These are phyloP conservation scores for Saccharomycopsis sp. DNA, from an alignment of 805 yeast genomes.

Conservation along the genomic window DNA sequence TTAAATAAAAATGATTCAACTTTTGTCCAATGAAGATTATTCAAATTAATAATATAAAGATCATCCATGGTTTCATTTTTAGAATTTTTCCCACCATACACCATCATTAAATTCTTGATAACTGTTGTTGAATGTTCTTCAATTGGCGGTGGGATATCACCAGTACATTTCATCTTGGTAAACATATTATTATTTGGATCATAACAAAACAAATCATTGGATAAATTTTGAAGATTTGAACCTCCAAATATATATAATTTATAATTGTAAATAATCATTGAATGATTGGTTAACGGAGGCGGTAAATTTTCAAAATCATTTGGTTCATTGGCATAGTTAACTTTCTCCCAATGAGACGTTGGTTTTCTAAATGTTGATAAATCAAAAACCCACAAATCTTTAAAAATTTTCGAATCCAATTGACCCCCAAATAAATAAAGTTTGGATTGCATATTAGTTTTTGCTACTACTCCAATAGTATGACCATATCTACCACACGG, in stretches of 20 bases:
- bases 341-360: conserved; percentile 72
- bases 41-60: conserved; percentile 67
- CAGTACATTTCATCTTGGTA: conserved; percentile 49
- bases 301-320: conserved; percentile 33
- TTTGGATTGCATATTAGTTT: conserved; percentile 43
- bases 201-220: conserved; percentile 70
- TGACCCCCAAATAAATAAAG: conserved; percentile 93
- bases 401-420: conserved; percentile 69
- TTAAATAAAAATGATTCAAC: conserved; percentile 33
- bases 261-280: conserved; percentile 72
- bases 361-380: conserved; percentile 77
- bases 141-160: conserved; percentile 60
- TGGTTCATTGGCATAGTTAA: conserved; percentile 35
- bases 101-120: conserved; percentile 66
- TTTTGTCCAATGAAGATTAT: conserved; percentile 58
- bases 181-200: conserved; percentile 63
- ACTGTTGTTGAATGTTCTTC: conserved; percentile 87
- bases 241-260: conserved; percentile 90
- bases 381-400: conserved; percentile 81
- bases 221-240: conserved; percentile 60
- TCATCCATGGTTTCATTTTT: conserved; percentile 59
- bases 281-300: conserved; percentile 84
- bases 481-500: conserved; percentile 96
- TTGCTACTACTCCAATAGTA: conserved; percentile 66
- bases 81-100: conserved; percentile 82